Percentiles rank a stretch among this genome's conserved stretches.
phyloP scores from a whole-genome alignment of 257 asterid genomes.

The Misopates orontium region DNA sequence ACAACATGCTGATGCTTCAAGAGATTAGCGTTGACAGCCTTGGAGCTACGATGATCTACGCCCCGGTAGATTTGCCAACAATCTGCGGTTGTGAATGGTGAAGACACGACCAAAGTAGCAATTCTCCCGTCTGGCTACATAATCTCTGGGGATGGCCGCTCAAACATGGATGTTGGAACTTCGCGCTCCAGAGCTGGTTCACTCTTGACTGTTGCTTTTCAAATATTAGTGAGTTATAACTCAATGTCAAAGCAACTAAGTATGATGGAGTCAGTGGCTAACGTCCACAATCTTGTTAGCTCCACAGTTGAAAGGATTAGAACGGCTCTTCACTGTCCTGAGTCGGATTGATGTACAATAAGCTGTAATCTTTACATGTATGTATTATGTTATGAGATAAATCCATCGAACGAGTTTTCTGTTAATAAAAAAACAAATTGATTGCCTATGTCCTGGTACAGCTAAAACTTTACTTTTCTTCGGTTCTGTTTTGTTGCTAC shows the following conservation, averaged over 20 bases:
- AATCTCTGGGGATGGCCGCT: constrained; percentile 55
- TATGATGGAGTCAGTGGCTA: constrained; percentile 53
- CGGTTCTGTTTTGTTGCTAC: no score
- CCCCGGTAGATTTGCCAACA: constrained; percentile 40
- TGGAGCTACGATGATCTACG: constrained; percentile 55
- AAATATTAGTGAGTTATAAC: constrained; percentile 36
- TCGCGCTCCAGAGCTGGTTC: constrained; percentile 42
- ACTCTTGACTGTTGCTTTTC: constrained; percentile 56
- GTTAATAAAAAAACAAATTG: no score
- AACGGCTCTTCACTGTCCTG: constrained; percentile 32
- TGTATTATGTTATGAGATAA: no score
- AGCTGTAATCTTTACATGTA: background rate
- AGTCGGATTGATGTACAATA: background rate
- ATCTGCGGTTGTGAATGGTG: constrained; percentile 44
- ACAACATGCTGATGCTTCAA: constrained; percentile 53
- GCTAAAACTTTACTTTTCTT: no score
- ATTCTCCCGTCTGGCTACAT: constrained; percentile 68
- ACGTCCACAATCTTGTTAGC: constrained; percentile 45
- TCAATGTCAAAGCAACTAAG: constrained; percentile 37
- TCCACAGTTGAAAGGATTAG: constrained; percentile 53
- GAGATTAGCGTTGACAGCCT: constrained; percentile 53
- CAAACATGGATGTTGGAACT: constrained; percentile 24
- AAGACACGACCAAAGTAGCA: constrained; percentile 31
- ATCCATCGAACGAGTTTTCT: no score
- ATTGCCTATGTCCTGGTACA: no score